Evolutionary conservation across 176 grass and related monocot species (phyloP).

Genomic region (Raddia distichophylla): DNA sequence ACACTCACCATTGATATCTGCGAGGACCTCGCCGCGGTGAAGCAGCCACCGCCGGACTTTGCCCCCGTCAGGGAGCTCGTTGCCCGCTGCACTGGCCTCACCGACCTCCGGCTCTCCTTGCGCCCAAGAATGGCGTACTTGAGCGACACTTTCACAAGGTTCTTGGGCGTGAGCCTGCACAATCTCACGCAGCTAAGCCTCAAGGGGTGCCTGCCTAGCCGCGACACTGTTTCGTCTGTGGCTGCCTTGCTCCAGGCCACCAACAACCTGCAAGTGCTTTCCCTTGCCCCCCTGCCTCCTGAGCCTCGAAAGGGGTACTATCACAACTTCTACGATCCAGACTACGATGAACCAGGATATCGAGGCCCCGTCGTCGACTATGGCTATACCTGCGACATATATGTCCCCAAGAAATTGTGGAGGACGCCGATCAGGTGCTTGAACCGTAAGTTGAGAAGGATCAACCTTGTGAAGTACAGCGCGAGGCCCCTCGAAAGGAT

Average conservation of each 20-base stretch:
- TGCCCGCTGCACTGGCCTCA: neutral
- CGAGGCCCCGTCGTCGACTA: too few relatives aligned
- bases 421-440: neutral
- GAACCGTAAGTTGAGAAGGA: neutral
- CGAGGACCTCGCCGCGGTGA: neutral
- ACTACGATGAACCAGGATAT: neutral
- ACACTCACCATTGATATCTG: neutral
- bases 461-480: neutral
- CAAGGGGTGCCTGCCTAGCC: constrained; percentile 20
- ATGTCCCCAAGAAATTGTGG: neutral
- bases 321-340: too few relatives aligned
- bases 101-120: neutral
- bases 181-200: constrained; percentile 23
- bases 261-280: neutral
- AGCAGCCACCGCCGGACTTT: neutral
- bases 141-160: neutral
- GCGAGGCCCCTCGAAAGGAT: neutral
- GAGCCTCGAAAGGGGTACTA: neutral
- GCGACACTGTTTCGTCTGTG: neutral
- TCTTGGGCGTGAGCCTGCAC: neutral
- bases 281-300: neutral
- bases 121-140: constrained; percentile 8
- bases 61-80: neutral
- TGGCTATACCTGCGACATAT: neutral
- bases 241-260: neutral